Conservation (phyloP, 225 moss, liverwort and hornwort species). For the Pseudoscleropodium purum region DNA sequence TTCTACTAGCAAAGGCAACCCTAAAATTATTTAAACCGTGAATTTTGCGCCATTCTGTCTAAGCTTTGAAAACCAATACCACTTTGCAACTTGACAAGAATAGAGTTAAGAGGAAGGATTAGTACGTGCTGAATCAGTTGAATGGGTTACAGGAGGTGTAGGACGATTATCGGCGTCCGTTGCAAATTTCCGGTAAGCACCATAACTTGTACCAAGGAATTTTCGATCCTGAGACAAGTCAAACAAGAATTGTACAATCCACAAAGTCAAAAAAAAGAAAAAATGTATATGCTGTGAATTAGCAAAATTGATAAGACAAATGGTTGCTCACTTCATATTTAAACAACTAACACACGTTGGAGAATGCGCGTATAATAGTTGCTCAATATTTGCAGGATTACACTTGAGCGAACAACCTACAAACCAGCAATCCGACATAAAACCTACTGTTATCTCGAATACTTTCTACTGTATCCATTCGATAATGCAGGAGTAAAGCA, state of each 20-base stretch:
- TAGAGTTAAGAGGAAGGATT: background rate
- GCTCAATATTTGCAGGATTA: background rate
- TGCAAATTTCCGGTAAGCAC: conserved; percentile 27
- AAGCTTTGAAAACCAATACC: background rate
- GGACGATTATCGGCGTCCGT: conserved; percentile 11
- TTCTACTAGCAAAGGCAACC: background rate
- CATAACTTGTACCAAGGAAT: background rate
- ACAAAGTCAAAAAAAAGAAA: background rate
- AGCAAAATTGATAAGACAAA: background rate
- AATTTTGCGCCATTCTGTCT: background rate
- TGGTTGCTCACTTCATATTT: background rate
- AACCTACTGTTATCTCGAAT: background rate
- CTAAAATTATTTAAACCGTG: background rate
- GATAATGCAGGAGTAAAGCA: background rate
- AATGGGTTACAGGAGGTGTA: background rate
- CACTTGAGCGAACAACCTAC: background rate
- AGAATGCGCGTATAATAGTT: background rate
- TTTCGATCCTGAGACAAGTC: conserved; percentile 17
- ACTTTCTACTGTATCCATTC: background rate
- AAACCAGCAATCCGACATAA: background rate
- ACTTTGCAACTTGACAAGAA: background rate
- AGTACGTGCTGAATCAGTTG: conserved; percentile 20
- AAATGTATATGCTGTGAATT: background rate
- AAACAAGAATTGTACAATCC: background rate
- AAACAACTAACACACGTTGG: background rate